Evolutionary conservation across 129 eudicot genomes (phyloP), one percentile per base, ranked within the genome.

Genomic region (Cynara cardunculus): DNA sequence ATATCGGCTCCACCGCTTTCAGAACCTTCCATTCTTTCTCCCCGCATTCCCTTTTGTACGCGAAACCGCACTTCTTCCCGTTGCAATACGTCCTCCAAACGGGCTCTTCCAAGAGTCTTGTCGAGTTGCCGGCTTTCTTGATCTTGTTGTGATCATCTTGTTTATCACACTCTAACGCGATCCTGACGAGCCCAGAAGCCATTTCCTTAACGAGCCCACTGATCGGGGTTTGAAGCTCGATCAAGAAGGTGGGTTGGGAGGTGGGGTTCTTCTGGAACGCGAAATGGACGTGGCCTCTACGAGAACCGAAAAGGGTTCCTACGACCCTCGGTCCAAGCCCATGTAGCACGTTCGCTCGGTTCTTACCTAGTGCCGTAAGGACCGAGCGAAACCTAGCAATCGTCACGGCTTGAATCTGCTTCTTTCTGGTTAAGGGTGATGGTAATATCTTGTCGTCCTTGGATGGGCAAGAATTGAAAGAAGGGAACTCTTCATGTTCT

Each of bases 51-150:
- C 89, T 75, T 83, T 80, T 90, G 4, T 79, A 84, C 1, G 90
- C 96, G 22, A 84, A 89, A 16, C 97, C 97, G 3, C 93, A 89
- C 71, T 93, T 90, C 76, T 87, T 93, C 14, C 97, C 97, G 37
- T 93, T 93, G 73, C 96, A 93, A 41, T 68, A 90, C 18, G 97
- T 80, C 89, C 96, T 90, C 97, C 97, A 93, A n/a, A 93, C 53
- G 19, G 90, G 86, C 75, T 92, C 94, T 44, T 92, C 94, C 67
- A 92, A 80, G 62, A 92, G 78, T 31, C 87, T 77, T 34, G 34
- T 62, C 14, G 75, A 9, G 34, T 24, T 64, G 14, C 86, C 86
- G 39, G 30, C 82, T 62, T 77, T 83, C 67, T 65, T 85, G 12
- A 49, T 75, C 79, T 80, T 87, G 26, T 53, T 37, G 56, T 74